Percentiles rank a stretch among this genome's conserved stretches.
These are phyloP conservation scores for Suhomyces pyralidae DNA, from an alignment of 805 yeast genomes.

Conservation along the genomic window DNA sequence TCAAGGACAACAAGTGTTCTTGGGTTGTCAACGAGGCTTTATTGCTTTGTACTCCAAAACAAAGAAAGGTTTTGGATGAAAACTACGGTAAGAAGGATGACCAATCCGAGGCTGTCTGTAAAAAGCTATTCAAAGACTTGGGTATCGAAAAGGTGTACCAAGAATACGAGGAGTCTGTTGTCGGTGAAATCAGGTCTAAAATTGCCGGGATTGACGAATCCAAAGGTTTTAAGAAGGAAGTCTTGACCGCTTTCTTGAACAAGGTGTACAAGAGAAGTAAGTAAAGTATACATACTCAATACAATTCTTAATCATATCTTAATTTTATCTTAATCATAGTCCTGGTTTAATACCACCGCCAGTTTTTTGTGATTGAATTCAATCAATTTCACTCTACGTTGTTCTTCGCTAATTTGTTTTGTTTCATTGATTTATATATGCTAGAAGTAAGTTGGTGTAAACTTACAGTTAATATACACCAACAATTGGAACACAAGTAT, in stretches of 20 bases:
- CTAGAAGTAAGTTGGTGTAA: not conserved
- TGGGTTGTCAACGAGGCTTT: constrained; percentile 96
- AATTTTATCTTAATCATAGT: not conserved
- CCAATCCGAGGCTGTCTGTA: constrained; percentile 63
- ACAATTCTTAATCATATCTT: not conserved
- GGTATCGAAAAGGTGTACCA: constrained; percentile 67
- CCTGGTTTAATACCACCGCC: not conserved
- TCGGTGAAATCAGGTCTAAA: constrained; percentile 56
- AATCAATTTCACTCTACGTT: not conserved
- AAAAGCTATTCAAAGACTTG: constrained; percentile 70
- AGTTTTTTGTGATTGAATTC: no score
- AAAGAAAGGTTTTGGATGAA: constrained; percentile 75
- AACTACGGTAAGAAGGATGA: constrained; percentile 87
- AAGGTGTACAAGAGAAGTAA: constrained; percentile 94
- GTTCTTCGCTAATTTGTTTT: not conserved
- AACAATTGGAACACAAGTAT: not conserved
- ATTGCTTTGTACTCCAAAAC: constrained; percentile 70
- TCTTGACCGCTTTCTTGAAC: constrained; percentile 77
- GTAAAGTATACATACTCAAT: constrained; percentile 30
- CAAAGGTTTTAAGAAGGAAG: constrained; percentile 88
- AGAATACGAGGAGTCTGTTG: constrained; percentile 79
- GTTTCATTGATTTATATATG: constrained; percentile 4
- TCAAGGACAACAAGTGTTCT: constrained; percentile 96
- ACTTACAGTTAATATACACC: not conserved
- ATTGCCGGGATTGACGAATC: constrained; percentile 81